Percentiles rank a stretch among this genome's conserved stretches.
These are phyloP conservation scores for Rutstroemia sp. DNA, from an alignment of 2,329 filamentous ascomycete species.

Conservation along the genomic window DNA sequence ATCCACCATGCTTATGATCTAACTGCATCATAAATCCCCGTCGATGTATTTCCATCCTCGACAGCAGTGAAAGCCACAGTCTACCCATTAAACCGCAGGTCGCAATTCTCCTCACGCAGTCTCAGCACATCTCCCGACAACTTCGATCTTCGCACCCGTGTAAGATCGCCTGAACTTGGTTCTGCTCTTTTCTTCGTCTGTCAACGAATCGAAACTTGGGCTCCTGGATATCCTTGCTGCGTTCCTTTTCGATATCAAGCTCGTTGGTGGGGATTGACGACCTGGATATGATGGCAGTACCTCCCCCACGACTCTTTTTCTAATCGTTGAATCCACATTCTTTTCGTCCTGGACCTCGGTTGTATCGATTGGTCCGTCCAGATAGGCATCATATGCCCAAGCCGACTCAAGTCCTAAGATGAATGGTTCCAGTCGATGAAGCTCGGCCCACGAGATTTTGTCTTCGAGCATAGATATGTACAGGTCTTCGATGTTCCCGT, in stretches of 20 bases:
- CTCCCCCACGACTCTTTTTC: constrained; percentile 37
- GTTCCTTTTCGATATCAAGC: constrained; percentile 38
- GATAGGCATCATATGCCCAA: constrained; percentile 44
- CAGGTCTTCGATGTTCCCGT: constrained; percentile 49
- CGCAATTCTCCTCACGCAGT: constrained; percentile 17
- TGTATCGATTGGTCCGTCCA: constrained; percentile 35
- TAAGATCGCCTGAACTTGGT: constrained; percentile 24
- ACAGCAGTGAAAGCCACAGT: too few relatives aligned
- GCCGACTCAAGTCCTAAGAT: constrained; percentile 46
- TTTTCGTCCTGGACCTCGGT: not conserved
- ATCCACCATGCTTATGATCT: too few relatives aligned
- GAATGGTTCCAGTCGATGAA: constrained; percentile 41
- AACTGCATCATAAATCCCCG: too few relatives aligned
- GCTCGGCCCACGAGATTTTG: constrained; percentile 44
- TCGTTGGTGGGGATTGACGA: constrained; percentile 13
- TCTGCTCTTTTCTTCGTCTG: constrained; percentile 24
- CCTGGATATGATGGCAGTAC: constrained; percentile 28
- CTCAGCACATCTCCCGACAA: constrained; percentile 23
- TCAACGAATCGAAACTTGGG: constrained; percentile 37
- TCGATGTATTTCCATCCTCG: too few relatives aligned
- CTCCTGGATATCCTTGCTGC: constrained; percentile 46
- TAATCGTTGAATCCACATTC: not conserved
- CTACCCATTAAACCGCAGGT: too few relatives aligned
- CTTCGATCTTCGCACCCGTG: constrained; percentile 19
- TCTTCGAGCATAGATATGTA: constrained; percentile 51